These are phyloP conservation scores for Phialemoniopsis sp. DNA, from an alignment of 2,329 filamentous ascomycete species.

Conservation along the genomic window DNA sequence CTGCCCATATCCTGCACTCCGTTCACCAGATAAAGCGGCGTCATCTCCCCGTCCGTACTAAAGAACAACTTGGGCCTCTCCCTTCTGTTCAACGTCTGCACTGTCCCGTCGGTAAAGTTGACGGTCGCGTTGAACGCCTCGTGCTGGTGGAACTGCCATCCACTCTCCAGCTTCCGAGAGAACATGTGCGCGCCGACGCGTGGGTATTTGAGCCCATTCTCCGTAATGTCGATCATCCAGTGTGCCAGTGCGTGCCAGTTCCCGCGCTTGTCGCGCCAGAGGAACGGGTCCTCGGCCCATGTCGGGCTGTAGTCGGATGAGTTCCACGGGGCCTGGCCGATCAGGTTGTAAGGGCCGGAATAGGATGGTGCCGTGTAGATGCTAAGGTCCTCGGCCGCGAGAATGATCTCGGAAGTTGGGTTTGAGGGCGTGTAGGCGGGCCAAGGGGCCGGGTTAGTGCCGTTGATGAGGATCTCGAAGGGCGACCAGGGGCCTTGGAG, in stretches of 20 bases:
- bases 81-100: constrained; percentile 32
- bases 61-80: constrained; percentile 46
- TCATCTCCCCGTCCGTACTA: constrained; percentile 38
- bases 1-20: constrained; percentile 25
- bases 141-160: constrained; percentile 4
- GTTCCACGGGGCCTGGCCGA: background rate
- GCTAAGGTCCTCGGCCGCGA: constrained; percentile 27
- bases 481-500: no score
- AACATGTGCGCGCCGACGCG: constrained; percentile 3
- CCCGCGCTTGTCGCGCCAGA: constrained; percentile 1
- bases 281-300: background rate
- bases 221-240: constrained; percentile 4
- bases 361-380: constrained; percentile 24
- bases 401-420: constrained; percentile 19
- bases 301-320: background rate
- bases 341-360: constrained; percentile 16
- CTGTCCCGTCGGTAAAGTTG: constrained; percentile 33
- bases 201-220: constrained; percentile 2
- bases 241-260: background rate
- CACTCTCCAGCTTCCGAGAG: background rate
- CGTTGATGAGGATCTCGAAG: background rate
- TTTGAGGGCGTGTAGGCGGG: constrained; percentile 24
- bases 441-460: constrained; percentile 36
- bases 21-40: constrained; percentile 39
- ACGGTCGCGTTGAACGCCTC: constrained; percentile 2